Evolutionary conservation across 805 yeast species (phyloP).

Genomic region (Candida coquimbonensis): DNA sequence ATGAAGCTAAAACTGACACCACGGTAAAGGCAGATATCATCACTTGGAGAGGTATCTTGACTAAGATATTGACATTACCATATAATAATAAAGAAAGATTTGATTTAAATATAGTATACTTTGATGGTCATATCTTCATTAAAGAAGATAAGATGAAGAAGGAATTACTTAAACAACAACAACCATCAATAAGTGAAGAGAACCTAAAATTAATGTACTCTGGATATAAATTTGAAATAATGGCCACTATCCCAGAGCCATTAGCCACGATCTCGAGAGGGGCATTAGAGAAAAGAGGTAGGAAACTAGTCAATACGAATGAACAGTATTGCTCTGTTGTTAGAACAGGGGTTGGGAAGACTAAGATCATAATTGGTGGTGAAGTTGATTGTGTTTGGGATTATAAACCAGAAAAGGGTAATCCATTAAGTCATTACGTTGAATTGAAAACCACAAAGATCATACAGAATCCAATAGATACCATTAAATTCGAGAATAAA

Average conservation of each 20-base stretch:
- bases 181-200: slow-evolving; percentile 20
- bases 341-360: slow-evolving; percentile 73
- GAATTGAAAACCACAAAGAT: slow-evolving; percentile 72
- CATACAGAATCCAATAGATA: slow-evolving; percentile 49
- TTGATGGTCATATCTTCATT: slow-evolving; percentile 70
- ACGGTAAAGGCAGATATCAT: slow-evolving; percentile 59
- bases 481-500: slow-evolving; percentile 65
- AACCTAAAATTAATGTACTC: slow-evolving; percentile 39
- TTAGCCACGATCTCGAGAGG: slow-evolving; percentile 63
- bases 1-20: slow-evolving; percentile 41
- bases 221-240: slow-evolving; percentile 81
- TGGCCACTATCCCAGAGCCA: slow-evolving; percentile 70
- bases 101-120: slow-evolving; percentile 55
- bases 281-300: slow-evolving; percentile 59
- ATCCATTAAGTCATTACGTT: slow-evolving; percentile 58
- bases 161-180: slow-evolving; percentile 22
- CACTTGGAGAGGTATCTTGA: slow-evolving; percentile 82
- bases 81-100: slow-evolving; percentile 50
- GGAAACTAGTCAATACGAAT: slow-evolving; percentile 54
- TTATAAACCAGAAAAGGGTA: slow-evolving; percentile 48
- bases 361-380: slow-evolving; percentile 67
- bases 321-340: slow-evolving; percentile 81
- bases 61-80: slow-evolving; percentile 63
- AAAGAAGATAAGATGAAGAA: slow-evolving; percentile 29
- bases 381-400: slow-evolving; percentile 92